phyloP scores from a whole-genome alignment of 2,329 filamentous ascomycete genomes.

The Nothomitra cinnamomea region DNA sequence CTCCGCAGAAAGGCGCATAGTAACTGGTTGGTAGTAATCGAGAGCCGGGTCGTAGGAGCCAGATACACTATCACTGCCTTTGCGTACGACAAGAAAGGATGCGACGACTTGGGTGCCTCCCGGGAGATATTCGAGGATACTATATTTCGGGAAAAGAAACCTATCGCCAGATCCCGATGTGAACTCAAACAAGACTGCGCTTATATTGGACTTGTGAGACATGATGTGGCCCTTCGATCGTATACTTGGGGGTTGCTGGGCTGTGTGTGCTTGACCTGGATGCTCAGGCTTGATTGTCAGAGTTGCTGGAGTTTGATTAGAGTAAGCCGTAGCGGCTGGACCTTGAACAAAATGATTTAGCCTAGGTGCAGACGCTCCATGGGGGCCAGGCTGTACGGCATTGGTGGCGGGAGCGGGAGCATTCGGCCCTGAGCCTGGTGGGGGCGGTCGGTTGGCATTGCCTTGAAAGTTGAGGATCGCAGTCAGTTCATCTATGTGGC shows the following conservation, averaged over 20 bases:
- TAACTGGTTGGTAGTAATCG: slow-evolving; percentile 35
- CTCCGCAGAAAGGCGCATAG: slow-evolving; percentile 36
- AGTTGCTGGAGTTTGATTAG: not conserved
- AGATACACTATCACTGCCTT: slow-evolving; percentile 23
- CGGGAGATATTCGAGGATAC: slow-evolving; percentile 30
- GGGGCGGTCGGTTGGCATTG: not conserved
- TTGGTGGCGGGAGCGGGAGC: not conserved
- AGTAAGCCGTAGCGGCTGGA: not conserved
- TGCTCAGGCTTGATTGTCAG: slow-evolving; percentile 2
- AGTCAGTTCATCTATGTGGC: slow-evolving; percentile 33
- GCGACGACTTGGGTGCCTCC: slow-evolving; percentile 28
- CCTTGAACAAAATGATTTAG: not conserved
- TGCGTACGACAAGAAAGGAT: slow-evolving; percentile 29
- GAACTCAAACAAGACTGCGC: slow-evolving; percentile 31
- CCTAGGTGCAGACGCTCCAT: not conserved
- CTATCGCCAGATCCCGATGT: slow-evolving; percentile 28
- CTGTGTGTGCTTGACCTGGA: not conserved
- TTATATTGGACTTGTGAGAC: slow-evolving; percentile 23
- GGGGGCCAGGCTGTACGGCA: not conserved
- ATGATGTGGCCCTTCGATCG: not conserved
- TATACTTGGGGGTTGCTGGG: not conserved
- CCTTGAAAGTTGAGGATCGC: slow-evolving; percentile 24
- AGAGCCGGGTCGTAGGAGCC: slow-evolving; percentile 4
- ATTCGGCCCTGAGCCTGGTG: not conserved
- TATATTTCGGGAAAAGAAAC: slow-evolving; percentile 30